Conservation (phyloP, 352 stramenopile species). For the Globisporangium apiculatum region DNA sequence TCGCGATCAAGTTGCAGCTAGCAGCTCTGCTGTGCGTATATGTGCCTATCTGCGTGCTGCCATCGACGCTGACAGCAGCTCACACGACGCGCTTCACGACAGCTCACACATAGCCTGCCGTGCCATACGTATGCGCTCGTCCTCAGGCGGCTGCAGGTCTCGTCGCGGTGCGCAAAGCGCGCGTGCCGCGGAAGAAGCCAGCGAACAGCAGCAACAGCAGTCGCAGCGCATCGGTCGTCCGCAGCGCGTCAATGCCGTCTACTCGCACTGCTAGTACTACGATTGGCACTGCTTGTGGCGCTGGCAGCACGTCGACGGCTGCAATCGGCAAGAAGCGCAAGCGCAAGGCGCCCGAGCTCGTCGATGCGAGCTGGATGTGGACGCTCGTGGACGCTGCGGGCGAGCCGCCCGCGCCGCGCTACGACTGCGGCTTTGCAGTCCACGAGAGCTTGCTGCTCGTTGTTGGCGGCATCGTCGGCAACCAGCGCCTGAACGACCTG, state of each 20-base stretch:
- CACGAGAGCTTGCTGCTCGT: constrained; percentile 36
- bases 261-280: no score
- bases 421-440: constrained; percentile 46
- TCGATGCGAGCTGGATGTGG: constrained; percentile 28
- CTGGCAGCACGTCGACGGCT: not conserved
- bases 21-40: not conserved
- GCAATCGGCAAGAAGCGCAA: constrained; percentile 21
- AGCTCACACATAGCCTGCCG: not conserved
- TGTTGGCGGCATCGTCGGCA: constrained; percentile 54
- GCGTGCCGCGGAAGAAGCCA: constrained; percentile 7
- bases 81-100: no score
- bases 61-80: not conserved
- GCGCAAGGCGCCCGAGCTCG: constrained; percentile 22
- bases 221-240: not conserved
- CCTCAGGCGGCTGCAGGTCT: not conserved
- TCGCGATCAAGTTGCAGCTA: not conserved
- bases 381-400: constrained; percentile 21
- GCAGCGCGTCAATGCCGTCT: not conserved
- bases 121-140: not conserved
- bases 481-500: constrained; percentile 45
- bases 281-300: not conserved
- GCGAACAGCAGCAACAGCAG: not conserved
- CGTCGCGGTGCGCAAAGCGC: constrained; percentile 10
- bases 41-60: not conserved
- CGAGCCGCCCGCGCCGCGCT: constrained; percentile 27